phyloP scores from a whole-genome alignment of 2,329 filamentous ascomycete genomes.

The Basipetospora sp. region DNA sequence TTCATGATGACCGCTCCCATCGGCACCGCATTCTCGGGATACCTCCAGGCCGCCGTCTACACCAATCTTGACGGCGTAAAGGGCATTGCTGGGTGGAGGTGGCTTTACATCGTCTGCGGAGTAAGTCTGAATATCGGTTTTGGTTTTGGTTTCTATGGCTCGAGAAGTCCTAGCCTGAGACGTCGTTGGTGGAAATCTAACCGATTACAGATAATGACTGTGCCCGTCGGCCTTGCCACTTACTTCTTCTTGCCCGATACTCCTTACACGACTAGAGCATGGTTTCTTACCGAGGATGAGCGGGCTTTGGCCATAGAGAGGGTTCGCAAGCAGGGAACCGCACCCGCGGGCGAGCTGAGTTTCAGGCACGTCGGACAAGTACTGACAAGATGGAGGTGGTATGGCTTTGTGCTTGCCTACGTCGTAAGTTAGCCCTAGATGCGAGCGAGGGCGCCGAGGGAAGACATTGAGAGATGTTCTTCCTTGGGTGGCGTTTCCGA shows the following conservation, averaged over 20 bases:
- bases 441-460: no score
- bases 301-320: constrained; percentile 1
- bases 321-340: constrained; percentile 3
- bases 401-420: constrained; percentile 3
- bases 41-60: constrained; percentile 15
- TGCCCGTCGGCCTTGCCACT: constrained; percentile 26
- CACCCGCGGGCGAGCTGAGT: not conserved
- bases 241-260: constrained; percentile 35
- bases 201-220: constrained; percentile 4
- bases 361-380: not conserved
- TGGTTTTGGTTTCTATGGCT: not conserved
- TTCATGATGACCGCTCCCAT: constrained; percentile 44
- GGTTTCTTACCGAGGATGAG: constrained; percentile 4
- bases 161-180: not conserved
- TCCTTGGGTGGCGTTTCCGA: no score
- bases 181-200: not conserved
- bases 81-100: constrained; percentile 21
- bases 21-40: constrained; percentile 23
- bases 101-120: constrained; percentile 19
- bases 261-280: constrained; percentile 3
- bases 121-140: not conserved
- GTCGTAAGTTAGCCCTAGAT: constrained; percentile 1
- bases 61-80: constrained; percentile 19
- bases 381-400: constrained; percentile 1
- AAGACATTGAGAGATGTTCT: no score